Base-by-base conservation (phyloP, 179 eudicot species). In the Amaranthus tricolor region DNA sequence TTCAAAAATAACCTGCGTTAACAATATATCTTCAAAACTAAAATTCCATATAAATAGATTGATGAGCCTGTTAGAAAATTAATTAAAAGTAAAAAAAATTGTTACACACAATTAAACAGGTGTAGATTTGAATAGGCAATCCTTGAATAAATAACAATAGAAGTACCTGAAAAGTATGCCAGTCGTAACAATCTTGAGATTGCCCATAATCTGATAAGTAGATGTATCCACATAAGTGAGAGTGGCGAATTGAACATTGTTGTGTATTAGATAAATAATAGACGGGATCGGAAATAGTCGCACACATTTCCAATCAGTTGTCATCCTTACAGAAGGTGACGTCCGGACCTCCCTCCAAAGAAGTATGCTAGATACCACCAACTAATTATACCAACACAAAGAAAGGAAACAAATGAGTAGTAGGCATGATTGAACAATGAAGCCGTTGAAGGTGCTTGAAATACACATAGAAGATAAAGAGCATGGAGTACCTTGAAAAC, bases 241-340 rank as follows among this genome's bases (percentile, higher is more conserved):
- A 43, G 98, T 94, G 62, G 98, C 98, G 84, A 91, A 93, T 85
- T 91, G 98, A 77, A 93, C 91, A 71, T 93, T 93, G 78, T 91
- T 94, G 80, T 94, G 98, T 59, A 92, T 81, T 7, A 94, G 89
- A 87, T 94, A 92, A 78, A 94, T 94, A 75, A 94, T 84, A 13
- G 97, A 92, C 11, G 98, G 98, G 62, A 94, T 92, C 52, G 92
- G 97, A 79, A 85, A 94, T 64, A 94, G 64, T 12, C 97, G 84
- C 81, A 91, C 79, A 66, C 78, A 86, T 82, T 85, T 94, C 98
- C 98, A 94, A 50, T 94, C 91, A 70, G 90, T 94, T 48, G 96
- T 94, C 92, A 94, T 92, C 87, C 90, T 88, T 66, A 90, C 88
- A 79, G 88, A 82, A 79, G 90, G 76, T 65, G 92, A 84, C 66